Percentiles rank a stretch among this genome's conserved stretches.
Conservation (phyloP, 768 basidiomycete genomes). For the Tephrocybe sp. region DNA sequence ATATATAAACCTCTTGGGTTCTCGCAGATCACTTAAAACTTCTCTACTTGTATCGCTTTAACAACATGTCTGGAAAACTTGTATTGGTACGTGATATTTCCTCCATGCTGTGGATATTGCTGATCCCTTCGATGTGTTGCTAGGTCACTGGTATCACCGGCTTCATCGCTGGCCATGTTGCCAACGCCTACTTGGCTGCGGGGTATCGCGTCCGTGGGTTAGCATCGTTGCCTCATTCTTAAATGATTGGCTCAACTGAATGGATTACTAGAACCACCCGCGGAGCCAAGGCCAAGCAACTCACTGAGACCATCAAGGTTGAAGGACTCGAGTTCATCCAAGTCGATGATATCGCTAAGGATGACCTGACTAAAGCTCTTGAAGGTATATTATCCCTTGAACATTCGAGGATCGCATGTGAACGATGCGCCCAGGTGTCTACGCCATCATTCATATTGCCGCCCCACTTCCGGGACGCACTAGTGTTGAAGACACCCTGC, state of each 20-base stretch:
- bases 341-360: slow-evolving; percentile 20
- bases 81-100: slow-evolving; percentile 17
- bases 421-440: slow-evolving; percentile 27
- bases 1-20: no score
- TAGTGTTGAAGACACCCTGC: slow-evolving; percentile 18
- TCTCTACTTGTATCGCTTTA: no score
- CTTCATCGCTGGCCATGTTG: slow-evolving; percentile 40
- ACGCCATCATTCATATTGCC: slow-evolving; percentile 39
- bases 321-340: slow-evolving; percentile 28
- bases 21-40: no score
- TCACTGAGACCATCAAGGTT: slow-evolving; percentile 22
- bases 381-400: slow-evolving; percentile 14
- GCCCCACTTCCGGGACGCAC: slow-evolving; percentile 26
- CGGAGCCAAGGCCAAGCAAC: slow-evolving; percentile 26
- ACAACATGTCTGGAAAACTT: slow-evolving; percentile 23
- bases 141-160: slow-evolving; percentile 43
- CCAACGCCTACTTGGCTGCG: slow-evolving; percentile 28
- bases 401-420: background rate
- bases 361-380: slow-evolving; percentile 16
- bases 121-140: background rate
- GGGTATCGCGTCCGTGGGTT: slow-evolving; percentile 44
- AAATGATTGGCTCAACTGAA: background rate
- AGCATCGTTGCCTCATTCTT: slow-evolving; percentile 2
- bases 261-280: slow-evolving; percentile 29
- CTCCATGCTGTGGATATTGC: background rate